A percentile compares a stretch with the other conserved stretches of the same genome.
phyloP scores from a whole-genome alignment of 2,329 filamentous ascomycete genomes.

The Fusarium sp. region DNA sequence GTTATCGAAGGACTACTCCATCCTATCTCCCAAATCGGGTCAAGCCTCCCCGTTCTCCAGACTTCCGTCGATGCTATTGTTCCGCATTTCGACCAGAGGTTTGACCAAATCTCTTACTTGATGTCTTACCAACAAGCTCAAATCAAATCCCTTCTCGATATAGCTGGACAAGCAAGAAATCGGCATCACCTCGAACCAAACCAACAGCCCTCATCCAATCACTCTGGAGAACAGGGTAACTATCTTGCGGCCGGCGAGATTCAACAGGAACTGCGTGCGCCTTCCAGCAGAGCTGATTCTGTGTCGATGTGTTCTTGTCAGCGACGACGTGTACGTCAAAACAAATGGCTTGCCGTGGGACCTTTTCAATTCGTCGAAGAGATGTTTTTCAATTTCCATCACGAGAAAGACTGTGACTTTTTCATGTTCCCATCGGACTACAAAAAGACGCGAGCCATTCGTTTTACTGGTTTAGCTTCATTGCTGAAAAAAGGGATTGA shows the following conservation, averaged over 20 bases:
- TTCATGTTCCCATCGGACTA: rapidly evolving
- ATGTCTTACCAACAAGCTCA: neutral
- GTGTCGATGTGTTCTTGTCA: neutral
- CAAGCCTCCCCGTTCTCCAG: neutral
- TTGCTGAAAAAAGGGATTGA: rapidly evolving
- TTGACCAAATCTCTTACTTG: neutral
- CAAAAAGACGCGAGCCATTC: rapidly evolving
- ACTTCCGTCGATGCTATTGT: neutral
- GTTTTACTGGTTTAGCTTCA: rapidly evolving
- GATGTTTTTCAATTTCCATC: rapidly evolving
- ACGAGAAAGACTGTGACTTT: neutral
- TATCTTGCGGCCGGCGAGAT: rapidly evolving
- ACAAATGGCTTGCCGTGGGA: rapidly evolving
- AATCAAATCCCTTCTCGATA: neutral
- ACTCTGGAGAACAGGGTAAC: rapidly evolving
- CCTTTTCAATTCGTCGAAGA: neutral
- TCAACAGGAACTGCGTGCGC: rapidly evolving
- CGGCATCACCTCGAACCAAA: neutral
- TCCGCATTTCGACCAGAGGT: neutral
- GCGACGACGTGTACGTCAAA: neutral
- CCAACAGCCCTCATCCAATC: rapidly evolving
- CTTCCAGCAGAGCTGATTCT: rapidly evolving
- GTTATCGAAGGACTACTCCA: rapidly evolving
- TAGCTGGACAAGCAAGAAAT: neutral
- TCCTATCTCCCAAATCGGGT: rapidly evolving